phyloP scores from a whole-genome alignment of 352 stramenopile species.

The Blastocystis sp. region DNA sequence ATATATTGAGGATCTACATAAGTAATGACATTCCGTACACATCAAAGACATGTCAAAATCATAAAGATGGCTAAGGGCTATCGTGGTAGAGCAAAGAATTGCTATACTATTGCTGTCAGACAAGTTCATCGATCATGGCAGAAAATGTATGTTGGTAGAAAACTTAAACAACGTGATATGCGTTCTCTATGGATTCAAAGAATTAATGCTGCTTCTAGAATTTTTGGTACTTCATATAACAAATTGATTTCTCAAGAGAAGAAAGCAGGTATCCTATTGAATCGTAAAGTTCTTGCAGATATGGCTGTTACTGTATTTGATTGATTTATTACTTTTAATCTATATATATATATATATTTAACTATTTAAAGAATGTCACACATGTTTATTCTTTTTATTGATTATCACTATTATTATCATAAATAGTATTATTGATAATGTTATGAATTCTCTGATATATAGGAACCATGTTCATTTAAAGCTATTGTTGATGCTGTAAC shows the following conservation, averaged over 20 bases:
- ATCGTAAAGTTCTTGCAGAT: constrained; percentile 33
- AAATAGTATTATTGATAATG: no score
- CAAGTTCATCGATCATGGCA: constrained; percentile 21
- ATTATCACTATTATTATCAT: no score
- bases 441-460: no score
- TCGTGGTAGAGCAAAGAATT: constrained; percentile 32
- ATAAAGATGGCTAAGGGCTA: constrained; percentile 35
- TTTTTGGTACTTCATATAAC: constrained; percentile 23
- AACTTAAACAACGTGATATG: constrained; percentile 37
- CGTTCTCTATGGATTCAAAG: constrained; percentile 27
- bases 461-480: no score
- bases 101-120: constrained; percentile 26
- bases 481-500: no score
- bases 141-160: constrained; percentile 33
- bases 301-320: constrained; percentile 12
- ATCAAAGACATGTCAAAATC: constrained; percentile 32
- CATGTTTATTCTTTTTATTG: no score
- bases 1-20: no score
- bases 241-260: constrained; percentile 16
- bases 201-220: constrained; percentile 23
- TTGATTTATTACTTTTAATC: no score
- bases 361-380: no score
- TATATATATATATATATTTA: no score
- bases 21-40: no score
- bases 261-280: constrained; percentile 14